phyloP scores from a whole-genome alignment of 495 filamentous ascomycete genomes.

The Halenospora varia region DNA sequence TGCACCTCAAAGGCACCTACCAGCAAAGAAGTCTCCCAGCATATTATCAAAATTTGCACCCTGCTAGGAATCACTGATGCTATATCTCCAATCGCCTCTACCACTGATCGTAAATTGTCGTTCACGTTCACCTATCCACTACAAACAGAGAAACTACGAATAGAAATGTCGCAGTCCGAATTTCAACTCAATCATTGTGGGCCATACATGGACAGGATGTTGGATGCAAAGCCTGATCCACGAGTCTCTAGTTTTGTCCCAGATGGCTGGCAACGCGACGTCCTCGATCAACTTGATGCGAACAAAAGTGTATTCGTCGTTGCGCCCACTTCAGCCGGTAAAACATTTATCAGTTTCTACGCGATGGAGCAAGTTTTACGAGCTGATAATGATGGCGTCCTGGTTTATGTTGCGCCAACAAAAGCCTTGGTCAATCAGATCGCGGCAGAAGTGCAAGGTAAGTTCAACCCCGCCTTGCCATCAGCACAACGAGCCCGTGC shows the following conservation, averaged over 20 bases:
- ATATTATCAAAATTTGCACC: conserved; percentile 20
- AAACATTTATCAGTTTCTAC: conserved; percentile 64
- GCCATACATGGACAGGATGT: conserved; percentile 67
- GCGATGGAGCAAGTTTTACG: conserved; percentile 73
- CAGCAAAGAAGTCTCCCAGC: conserved; percentile 15
- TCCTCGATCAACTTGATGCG: conserved; percentile 68
- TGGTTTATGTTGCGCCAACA: conserved; percentile 78
- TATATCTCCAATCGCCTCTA: conserved; percentile 5
- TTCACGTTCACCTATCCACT: conserved; percentile 24
- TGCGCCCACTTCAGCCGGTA: conserved; percentile 68
- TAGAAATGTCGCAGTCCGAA: conserved; percentile 18
- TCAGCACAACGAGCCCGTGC: background rate
- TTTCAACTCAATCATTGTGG: conserved; percentile 55
- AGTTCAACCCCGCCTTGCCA: background rate
- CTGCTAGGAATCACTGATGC: conserved; percentile 21
- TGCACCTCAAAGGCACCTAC: conserved; percentile 14
- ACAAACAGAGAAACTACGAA: conserved; percentile 1
- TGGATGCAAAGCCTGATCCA: conserved; percentile 61
- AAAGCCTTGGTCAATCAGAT: conserved; percentile 84
- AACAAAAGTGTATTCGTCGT: conserved; percentile 68
- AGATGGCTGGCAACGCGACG: conserved; percentile 71
- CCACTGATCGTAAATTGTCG: conserved; percentile 19
- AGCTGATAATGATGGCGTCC: conserved; percentile 58
- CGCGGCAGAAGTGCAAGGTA: conserved; percentile 61
- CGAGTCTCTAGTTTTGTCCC: conserved; percentile 64